phyloP scores from a whole-genome alignment of 768 basidiomycete species.

The Leccinum disarticulatum region DNA sequence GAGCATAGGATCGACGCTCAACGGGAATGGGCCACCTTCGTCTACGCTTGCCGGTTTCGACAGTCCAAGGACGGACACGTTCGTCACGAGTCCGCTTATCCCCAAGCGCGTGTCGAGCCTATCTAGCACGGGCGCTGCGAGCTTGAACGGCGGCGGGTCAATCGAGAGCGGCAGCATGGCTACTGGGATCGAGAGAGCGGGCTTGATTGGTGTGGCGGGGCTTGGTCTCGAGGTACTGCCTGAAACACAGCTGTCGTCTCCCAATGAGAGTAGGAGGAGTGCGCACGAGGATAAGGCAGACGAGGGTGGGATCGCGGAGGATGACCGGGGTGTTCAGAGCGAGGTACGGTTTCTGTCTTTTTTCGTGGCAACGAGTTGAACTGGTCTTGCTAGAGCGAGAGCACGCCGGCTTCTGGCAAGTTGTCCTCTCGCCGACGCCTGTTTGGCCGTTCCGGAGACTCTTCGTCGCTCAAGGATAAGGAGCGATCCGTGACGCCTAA shows the following conservation, averaged over 20 bases:
- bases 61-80: slow-evolving; percentile 28
- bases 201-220: slow-evolving; percentile 23
- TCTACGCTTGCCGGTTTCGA: slow-evolving; percentile 32
- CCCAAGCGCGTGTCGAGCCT: slow-evolving; percentile 28
- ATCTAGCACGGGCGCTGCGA: slow-evolving; percentile 25
- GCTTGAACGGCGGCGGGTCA: slow-evolving; percentile 27
- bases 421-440: slow-evolving; percentile 46
- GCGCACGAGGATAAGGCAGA: slow-evolving; percentile 33
- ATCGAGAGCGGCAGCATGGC: slow-evolving; percentile 18
- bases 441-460: slow-evolving; percentile 60
- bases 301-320: slow-evolving; percentile 32
- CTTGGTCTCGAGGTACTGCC: slow-evolving; percentile 34
- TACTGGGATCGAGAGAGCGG: slow-evolving; percentile 21
- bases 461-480: slow-evolving; percentile 33
- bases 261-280: slow-evolving; percentile 60
- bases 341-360: slow-evolving; percentile 50
- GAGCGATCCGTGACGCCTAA: slow-evolving; percentile 33
- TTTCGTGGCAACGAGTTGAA: background rate
- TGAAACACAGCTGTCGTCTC: slow-evolving; percentile 57
- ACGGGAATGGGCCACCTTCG: slow-evolving; percentile 20
- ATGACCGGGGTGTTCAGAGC: slow-evolving; percentile 61
- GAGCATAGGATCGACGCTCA: slow-evolving; percentile 31
- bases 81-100: slow-evolving; percentile 14
- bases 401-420: slow-evolving; percentile 35
- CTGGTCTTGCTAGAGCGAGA: slow-evolving; percentile 46